Conservation (phyloP, 306 rosid species). For the Pyrus bretschneideri region DNA sequence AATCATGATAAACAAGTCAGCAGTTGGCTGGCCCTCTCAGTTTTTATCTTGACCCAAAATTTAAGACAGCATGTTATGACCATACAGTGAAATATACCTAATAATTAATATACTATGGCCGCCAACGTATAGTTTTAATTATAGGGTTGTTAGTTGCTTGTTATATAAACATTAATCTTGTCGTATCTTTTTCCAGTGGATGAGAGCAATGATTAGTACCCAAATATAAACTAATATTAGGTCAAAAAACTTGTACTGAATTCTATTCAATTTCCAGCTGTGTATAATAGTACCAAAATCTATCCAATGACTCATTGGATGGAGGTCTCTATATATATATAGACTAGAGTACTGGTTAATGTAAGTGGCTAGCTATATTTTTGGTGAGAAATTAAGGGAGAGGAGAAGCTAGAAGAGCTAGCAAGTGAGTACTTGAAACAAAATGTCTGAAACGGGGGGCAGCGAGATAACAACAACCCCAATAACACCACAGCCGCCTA, state of each 20-base stretch:
- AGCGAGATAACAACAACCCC: slow-evolving; percentile 1
- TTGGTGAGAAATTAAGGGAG: not conserved
- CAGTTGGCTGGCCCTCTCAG: not conserved
- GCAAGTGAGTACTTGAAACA: not conserved
- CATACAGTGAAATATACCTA: not conserved
- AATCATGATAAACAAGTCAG: not conserved
- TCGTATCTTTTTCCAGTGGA: not conserved
- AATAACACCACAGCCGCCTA: not conserved
- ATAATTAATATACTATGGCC: not conserved
- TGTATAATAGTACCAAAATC: not conserved
- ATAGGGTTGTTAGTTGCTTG: not conserved
- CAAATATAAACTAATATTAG: not conserved
- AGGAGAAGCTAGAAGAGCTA: not conserved
- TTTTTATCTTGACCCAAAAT: not conserved
- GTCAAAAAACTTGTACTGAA: slow-evolving; percentile 2
- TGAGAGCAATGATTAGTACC: not conserved
- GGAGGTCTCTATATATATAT: not conserved
- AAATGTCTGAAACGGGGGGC: not conserved
- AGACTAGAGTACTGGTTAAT: not conserved
- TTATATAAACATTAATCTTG: not conserved
- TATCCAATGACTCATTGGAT: not conserved
- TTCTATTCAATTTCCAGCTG: not conserved
- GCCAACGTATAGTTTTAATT: not conserved
- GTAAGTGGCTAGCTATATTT: not conserved
- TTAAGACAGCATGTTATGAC: not conserved